Evolutionary conservation across 75 land plant species (phyloP), one percentile per base, ranked within the genome.

Genomic region (Selaginella moellendorffii): DNA sequence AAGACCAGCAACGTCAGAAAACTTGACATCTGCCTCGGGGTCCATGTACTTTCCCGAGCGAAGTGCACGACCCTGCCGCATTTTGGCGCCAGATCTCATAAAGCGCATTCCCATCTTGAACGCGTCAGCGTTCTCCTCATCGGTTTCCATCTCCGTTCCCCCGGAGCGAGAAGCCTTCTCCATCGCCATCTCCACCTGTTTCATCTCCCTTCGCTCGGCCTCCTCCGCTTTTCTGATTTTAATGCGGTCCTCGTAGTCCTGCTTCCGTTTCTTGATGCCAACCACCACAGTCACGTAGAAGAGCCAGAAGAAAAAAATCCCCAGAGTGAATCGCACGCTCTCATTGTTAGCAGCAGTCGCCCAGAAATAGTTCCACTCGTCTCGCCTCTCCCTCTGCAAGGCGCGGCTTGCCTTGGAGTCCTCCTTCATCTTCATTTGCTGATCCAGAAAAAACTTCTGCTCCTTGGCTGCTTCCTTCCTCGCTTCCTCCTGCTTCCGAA

Each of bases 1-100:
- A 54, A 92, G 80, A 23, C 97, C 97, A 5, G 97, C 97, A 65
- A 92, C 97, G 78, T 92, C 97, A 2, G 75, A 46, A 65, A 92
- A 92, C 74, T 85, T 92, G 29, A 92, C 95, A 74, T 92, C 87
- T 22, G 79, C 79, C 31, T 70, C 81, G 24, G 76, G 66, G 62
- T 91, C 90, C 82, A 91, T 62, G 60, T 80, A 91, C 62, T 82
- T 79, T 1, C 83, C 80, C 1, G 81, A 71, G 54, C 73, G 65
- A 51, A 67, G 68, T 19, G 68, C 74, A 1, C 66, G 66, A 0
- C 79, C 81, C 18, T 83, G 74, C 10, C 93, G 65, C 42, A 91
- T 84, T 26, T 81, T 78, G 1, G 97, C 97, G 31, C 97, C 97
- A 21, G 97, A 92, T 24, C 74, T 74, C 97, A 92, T 78, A 64